Evolutionary conservation across 257 asterid species (phyloP), one percentile per base, ranked within the genome.

Genomic region (Solanum pinnatisectum): DNA sequence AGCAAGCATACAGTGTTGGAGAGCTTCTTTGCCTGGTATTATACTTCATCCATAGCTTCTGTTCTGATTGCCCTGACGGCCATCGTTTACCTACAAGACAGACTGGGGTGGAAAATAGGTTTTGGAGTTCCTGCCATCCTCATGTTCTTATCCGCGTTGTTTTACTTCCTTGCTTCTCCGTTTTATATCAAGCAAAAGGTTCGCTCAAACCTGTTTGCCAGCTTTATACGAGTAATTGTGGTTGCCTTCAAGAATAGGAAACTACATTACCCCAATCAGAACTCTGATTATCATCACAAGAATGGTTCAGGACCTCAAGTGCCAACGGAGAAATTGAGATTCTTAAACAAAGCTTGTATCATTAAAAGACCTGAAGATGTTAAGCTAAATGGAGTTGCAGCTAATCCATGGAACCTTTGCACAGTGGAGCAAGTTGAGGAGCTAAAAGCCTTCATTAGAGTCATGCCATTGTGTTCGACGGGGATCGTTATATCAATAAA

Each of bases 21-120:
- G 87, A 93, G 95, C 87, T 95, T 70, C 89, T 95, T 94, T n/a
- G 88, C 93, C 7, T 94, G 98, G 96, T 94, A 95, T 67, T 95
- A 93, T 56, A 95, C 94, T 25, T 90, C 94, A 2, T 88, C 91
- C 5, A 30, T 92, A 3, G 85, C 91, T 9, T 91, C 98, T 0
- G 94, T 92, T 10, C 86, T 95, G 49, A 59, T 95, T 27, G 94
- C 98, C 13, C 32, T 94, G 15, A 93, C 95, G 0, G 94, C 89
- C 25, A 52, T 95, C 35, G 98, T 93, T 14, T 94, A 94, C 78
- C 84, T 95, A 68, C 98, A 94, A 91, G 98, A 93, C 22, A 91
- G 91, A 39, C 15, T 88, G 68, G 98, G 98, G 36, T 92, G 95
- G 95, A 91, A 90, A 89, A 86, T 95, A 46, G 98, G 96, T 4